Evolutionary conservation across 1,284 basidiomycete species (phyloP), one percentile per base, ranked within the genome.

Genomic region (Cryptococcus amylolentus): DNA sequence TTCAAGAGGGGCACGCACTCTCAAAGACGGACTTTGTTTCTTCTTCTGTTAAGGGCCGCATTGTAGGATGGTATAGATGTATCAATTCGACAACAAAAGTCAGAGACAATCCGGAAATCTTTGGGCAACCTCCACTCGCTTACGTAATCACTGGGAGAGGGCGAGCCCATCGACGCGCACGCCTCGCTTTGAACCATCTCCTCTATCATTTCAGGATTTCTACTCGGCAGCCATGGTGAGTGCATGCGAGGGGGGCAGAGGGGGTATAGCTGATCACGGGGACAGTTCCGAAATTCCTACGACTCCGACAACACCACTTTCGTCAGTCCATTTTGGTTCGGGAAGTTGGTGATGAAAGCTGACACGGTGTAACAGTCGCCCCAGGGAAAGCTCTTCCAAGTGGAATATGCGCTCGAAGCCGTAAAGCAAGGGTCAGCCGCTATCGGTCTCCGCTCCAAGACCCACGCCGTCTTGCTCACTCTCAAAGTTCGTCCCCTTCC

Each of bases 371-470:
- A 12, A 3, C 54, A 77, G 73, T 74, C 71, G 50, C 75, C 73
- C 0, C 74, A 75, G 61, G 71, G 70, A 60, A 77, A 77, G 55
- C 72, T 82, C 10, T 79, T 80, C 66, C 93, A 99, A 79, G 96
- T 99, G 71, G 96, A 98, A 80, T 99, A 98, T 84, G 94, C 96
- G 4, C 86, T 97, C 56, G 96, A 99, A 79, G 96, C 96, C 62
- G 95, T 99, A 66, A 99, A 98, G 84, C 96, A 98, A 77, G 96
- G 96, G 61, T 97, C 93, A 60, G 96, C 96, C 23, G 95, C 93
- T 35, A 94, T 99, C 49, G 96, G 96, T 43, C 78, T 99, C 68
- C 85, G 94, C 65, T 94, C 90, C 57, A 91, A 93, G 79, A 98
- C 91, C 0, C 96, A 98, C 78, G 88, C 93, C 23, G 84, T 99